Conservation (phyloP, 1,284 basidiomycete species). For the Athelia sp. region DNA sequence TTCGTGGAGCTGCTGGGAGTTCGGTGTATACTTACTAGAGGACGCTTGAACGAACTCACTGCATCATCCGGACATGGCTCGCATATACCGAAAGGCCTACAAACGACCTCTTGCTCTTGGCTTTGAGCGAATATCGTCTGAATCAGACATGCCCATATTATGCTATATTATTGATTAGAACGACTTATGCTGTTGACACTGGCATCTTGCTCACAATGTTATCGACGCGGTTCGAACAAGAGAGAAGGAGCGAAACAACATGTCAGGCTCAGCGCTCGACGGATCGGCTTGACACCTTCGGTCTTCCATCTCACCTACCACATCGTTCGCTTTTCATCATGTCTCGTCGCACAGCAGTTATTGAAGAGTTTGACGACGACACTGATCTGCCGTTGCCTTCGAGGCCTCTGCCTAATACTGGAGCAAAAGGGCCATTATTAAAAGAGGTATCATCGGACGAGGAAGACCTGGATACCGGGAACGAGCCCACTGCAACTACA, state of each 20-base stretch:
- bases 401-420: slow-evolving; percentile 61
- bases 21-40: neutral
- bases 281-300: slow-evolving; percentile 4
- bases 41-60: slow-evolving; percentile 42
- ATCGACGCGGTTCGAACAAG: slow-evolving; percentile 22
- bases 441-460: slow-evolving; percentile 53
- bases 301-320: neutral
- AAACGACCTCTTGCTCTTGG: slow-evolving; percentile 38
- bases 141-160: neutral
- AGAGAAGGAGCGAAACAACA: slow-evolving; percentile 23
- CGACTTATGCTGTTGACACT: neutral
- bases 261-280: slow-evolving; percentile 17
- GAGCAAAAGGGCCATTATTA: slow-evolving; percentile 67
- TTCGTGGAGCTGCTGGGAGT: slow-evolving; percentile 58
- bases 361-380: slow-evolving; percentile 86
- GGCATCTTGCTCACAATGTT: slow-evolving; percentile 23
- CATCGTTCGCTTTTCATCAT: slow-evolving; percentile 29
- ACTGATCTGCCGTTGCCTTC: slow-evolving; percentile 74
- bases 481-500: slow-evolving; percentile 17
- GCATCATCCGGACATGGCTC: slow-evolving; percentile 78
- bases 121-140: slow-evolving; percentile 9
- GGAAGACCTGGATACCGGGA: slow-evolving; percentile 39
- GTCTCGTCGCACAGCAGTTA: slow-evolving; percentile 59
- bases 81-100: slow-evolving; percentile 76
- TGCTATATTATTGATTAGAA: neutral